Evolutionary conservation across 768 basidiomycete genomes (phyloP).

Genomic region (Auricularia sp.): DNA sequence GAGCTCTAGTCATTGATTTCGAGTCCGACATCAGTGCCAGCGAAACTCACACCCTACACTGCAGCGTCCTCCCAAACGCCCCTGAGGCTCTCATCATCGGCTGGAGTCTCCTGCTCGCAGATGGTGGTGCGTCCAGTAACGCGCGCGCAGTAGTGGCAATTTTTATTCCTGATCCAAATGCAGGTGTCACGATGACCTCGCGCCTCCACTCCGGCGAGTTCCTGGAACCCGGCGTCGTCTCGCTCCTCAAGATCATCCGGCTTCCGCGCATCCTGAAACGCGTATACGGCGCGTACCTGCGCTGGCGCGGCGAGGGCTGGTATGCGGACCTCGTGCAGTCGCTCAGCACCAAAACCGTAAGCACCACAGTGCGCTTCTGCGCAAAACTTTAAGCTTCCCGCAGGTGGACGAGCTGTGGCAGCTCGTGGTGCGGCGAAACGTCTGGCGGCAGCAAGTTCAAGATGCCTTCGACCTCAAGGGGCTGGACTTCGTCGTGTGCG

Average conservation of each 20-base stretch:
- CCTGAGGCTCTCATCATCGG: constrained; percentile 41
- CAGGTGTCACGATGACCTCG: constrained; percentile 22
- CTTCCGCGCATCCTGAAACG: constrained; percentile 39
- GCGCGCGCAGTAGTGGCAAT: neutral
- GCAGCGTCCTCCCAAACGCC: neutral
- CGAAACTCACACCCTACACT: neutral
- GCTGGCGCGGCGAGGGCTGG: constrained; percentile 39
- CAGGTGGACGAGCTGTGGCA: constrained; percentile 34
- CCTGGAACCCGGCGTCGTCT: constrained; percentile 40
- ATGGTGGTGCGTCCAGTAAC: constrained; percentile 32
- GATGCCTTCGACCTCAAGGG: constrained; percentile 32
- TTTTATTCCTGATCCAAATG: neutral
- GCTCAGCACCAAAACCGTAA: constrained; percentile 34
- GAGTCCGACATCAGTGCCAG: too few species aligned
- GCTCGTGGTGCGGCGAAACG: constrained; percentile 36
- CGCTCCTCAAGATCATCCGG: constrained; percentile 29
- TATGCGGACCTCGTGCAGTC: constrained; percentile 46
- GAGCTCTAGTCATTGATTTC: constrained; percentile 15
- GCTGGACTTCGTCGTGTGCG: constrained; percentile 55
- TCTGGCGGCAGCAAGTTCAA: constrained; percentile 33
- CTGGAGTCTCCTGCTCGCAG: constrained; percentile 42
- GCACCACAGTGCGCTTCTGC: neutral
- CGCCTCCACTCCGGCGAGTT: constrained; percentile 32
- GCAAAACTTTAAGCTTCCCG: too few species aligned
- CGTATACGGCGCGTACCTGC: constrained; percentile 41